These are phyloP conservation scores for Polychytrium aggregatum DNA, from an alignment of 192 early-diverging fungal species.

Conservation along the genomic window DNA sequence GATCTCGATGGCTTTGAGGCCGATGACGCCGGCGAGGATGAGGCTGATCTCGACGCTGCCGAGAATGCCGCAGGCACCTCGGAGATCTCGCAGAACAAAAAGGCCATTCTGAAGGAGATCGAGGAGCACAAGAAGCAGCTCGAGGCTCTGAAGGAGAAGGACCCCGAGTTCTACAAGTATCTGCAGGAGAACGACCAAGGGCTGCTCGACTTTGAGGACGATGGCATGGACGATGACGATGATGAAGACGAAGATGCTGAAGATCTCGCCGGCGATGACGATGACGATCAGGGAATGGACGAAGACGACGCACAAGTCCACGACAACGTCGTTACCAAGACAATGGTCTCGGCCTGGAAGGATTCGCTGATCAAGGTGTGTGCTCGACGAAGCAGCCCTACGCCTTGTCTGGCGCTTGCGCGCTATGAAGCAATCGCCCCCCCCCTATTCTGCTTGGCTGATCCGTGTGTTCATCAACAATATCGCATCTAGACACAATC, in stretches of 20 bases:
- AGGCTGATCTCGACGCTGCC: conserved; percentile 32
- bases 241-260: conserved; percentile 18
- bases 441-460: neutral
- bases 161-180: conserved; percentile 89
- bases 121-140: conserved; percentile 68
- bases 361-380: conserved; percentile 14
- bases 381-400: no score
- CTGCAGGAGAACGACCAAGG: conserved; percentile 75
- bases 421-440: no score
- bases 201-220: conserved; percentile 62
- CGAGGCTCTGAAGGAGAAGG: conserved; percentile 70
- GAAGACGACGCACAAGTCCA: conserved; percentile 20
- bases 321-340: conserved; percentile 47
- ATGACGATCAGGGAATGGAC: conserved; percentile 19
- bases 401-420: no score
- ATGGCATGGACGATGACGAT: conserved; percentile 13
- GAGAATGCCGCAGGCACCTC: conserved; percentile 40
- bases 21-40: conserved; percentile 20
- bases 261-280: conserved; percentile 17
- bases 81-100: conserved; percentile 33
- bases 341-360: conserved; percentile 69
- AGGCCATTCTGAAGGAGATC: conserved; percentile 43
- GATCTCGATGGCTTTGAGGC: conserved; percentile 12
- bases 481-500: no score
- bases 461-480: conserved; percentile 17